Conservation (phyloP, 192 early-diverging fungal genomes). For the Podochytrium sp. region DNA sequence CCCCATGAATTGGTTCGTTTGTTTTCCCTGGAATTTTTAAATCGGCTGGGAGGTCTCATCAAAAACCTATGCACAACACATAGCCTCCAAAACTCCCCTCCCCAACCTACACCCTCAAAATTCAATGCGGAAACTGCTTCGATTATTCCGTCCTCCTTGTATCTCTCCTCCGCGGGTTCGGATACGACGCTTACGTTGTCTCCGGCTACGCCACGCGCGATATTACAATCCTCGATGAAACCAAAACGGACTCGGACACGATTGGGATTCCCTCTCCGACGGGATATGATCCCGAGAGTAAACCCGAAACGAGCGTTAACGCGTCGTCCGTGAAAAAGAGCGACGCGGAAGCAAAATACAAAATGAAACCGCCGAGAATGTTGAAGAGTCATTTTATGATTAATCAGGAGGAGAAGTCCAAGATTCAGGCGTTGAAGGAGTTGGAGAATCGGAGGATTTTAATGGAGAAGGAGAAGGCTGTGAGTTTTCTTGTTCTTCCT, state of each 20-base stretch:
- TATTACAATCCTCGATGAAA: conserved; percentile 61
- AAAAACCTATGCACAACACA: background rate
- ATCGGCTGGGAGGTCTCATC: background rate
- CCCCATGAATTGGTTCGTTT: conserved; percentile 58
- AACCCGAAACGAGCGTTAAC: background rate
- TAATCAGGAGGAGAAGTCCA: conserved; percentile 55
- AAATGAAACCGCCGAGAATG: conserved; percentile 49
- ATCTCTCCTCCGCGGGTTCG: conserved; percentile 58
- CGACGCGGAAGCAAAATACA: conserved; percentile 1
- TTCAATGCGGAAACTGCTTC: conserved; percentile 60
- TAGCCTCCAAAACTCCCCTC: conserved; percentile 52
- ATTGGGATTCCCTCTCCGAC: conserved; percentile 31
- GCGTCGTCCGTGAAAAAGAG: background rate
- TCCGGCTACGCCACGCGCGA: conserved; percentile 56
- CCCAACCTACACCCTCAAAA: conserved; percentile 54
- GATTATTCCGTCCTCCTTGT: conserved; percentile 57
- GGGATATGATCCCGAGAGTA: background rate
- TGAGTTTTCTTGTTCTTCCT: conserved; percentile 11
- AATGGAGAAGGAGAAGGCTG: conserved; percentile 35
- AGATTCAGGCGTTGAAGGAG: conserved; percentile 32
- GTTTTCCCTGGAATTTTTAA: background rate
- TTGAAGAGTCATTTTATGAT: conserved; percentile 52
- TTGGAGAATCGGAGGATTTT: conserved; percentile 35
- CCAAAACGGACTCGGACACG: conserved; percentile 40
- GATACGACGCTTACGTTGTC: conserved; percentile 66